These are phyloP conservation scores for Musa balbisiana DNA, from an alignment of 202 grass and related monocot species.

Conservation along the genomic window DNA sequence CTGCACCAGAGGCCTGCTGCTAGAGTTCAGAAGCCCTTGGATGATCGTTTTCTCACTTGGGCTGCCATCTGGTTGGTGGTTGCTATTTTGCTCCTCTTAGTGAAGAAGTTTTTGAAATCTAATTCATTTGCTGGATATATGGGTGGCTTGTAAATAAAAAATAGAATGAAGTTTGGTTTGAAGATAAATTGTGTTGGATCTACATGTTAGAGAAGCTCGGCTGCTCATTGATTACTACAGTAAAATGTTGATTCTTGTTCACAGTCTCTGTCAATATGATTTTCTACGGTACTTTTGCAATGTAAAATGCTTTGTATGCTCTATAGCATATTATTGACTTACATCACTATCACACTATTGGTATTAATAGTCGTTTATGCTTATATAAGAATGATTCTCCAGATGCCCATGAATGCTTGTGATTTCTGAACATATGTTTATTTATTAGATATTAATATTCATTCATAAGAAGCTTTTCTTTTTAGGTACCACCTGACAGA, in stretches of 20 bases:
- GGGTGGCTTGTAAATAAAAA: constrained; percentile 27
- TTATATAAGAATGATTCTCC: neutral
- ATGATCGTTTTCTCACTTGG: constrained; percentile 74
- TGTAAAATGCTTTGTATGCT: neutral
- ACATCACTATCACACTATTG: too few relatives aligned
- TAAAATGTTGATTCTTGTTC: neutral
- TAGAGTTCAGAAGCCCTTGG: constrained; percentile 52
- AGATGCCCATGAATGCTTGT: neutral
- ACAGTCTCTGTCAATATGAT: neutral
- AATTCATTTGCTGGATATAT: constrained; percentile 58
- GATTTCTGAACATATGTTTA: too few relatives aligned
- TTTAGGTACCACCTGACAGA: too few relatives aligned
- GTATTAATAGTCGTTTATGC: too few relatives aligned
- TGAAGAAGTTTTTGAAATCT: constrained; percentile 82
- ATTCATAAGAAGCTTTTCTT: too few relatives aligned
- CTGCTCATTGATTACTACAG: neutral
- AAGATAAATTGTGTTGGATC: neutral
- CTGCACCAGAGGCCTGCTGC: constrained; percentile 18
- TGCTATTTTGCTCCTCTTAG: constrained; percentile 74
- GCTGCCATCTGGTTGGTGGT: constrained; percentile 66
- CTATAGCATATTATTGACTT: neutral
- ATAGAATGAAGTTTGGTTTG: neutral
- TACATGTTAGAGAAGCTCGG: neutral
- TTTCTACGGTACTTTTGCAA: neutral
- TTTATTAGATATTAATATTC: too few relatives aligned